Base-by-base conservation (phyloP, 75 land plant genomes). In the Isoetes taiwanensis region DNA sequence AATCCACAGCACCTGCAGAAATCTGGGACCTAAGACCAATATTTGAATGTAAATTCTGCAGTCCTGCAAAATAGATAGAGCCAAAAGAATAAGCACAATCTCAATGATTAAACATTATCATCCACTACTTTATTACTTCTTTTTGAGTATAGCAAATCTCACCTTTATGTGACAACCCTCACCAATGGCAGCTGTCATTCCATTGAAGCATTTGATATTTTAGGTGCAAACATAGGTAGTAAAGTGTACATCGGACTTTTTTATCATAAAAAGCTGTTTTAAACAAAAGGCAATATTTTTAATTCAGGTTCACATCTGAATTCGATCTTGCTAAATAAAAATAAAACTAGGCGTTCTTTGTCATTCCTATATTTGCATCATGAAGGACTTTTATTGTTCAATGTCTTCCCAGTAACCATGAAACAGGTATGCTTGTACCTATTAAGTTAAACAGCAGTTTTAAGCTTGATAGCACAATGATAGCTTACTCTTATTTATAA, bases 321-420 rank as follows among this genome's bases (percentile, higher is more conserved):
- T n/a, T n/a, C n/a, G n/a, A n/a, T n/a, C n/a, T n/a, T n/a, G n/a
- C n/a, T n/a, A n/a, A n/a, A n/a, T n/a, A n/a, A n/a, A n/a, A n/a
- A n/a, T n/a, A n/a, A n/a, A n/a, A n/a, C n/a, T n/a, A n/a, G n/a
- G n/a, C n/a, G n/a, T n/a, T n/a, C n/a, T n/a, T n/a, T 23, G 85
- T 72, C 16, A 85, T 82, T 21, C 78, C 80, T 34, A 77, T 41
- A 62, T 77, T 77, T 29, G 80, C 80, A 57, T 77, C 78, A 57
- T 63, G 74, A 52, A 77, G 74, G 27, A 77, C 73, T 52, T 75
- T 69, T 30, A 77, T 77, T 24, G 80, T 77, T 77, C 80, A 50
- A 77, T 75, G 33, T 77, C 80, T 50, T 77, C 80, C 80, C 80
- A 77, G 56, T 77, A 77, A 21, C 61, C 78, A 63, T 77, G 56